Conservation (phyloP, 257 asterid genomes). For the Nyctanthes arbortristis region DNA sequence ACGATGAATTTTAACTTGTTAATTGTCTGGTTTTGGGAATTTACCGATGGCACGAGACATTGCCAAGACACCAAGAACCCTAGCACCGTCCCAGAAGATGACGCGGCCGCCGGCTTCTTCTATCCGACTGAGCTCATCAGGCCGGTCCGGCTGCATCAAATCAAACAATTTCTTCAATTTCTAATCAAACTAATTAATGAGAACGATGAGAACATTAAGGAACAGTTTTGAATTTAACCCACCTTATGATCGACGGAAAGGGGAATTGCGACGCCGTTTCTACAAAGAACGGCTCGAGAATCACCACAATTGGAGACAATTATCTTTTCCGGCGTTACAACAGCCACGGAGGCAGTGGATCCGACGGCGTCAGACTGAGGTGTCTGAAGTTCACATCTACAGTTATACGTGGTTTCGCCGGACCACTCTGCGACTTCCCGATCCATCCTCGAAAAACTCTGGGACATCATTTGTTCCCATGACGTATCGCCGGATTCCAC, state of each 20-base stretch:
- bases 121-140: constrained; percentile 78
- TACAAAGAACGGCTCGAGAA: constrained; percentile 93
- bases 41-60: constrained; percentile 88
- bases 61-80: constrained; percentile 89
- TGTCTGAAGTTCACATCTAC: constrained; percentile 82
- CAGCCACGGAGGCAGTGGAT: constrained; percentile 90
- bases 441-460: constrained; percentile 75
- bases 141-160: constrained; percentile 71
- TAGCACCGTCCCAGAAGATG: constrained; percentile 87
- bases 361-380: constrained; percentile 98
- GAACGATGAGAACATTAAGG: neutral
- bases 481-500: constrained; percentile 35
- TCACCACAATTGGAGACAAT: constrained; percentile 91
- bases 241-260: constrained; percentile 95
- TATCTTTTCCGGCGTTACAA: constrained; percentile 71
- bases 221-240: neutral
- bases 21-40: neutral
- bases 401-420: constrained; percentile 35
- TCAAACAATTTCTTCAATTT: neutral
- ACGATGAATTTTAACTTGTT: neutral
- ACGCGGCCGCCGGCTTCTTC: constrained; percentile 95
- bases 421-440: constrained; percentile 56
- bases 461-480: constrained; percentile 59
- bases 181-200: neutral
- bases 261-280: constrained; percentile 81